Evolutionary conservation across 2,329 filamentous ascomycete genomes (phyloP), one percentile per base, ranked within the genome.

Genomic region (Aplosporella prunicola): DNA sequence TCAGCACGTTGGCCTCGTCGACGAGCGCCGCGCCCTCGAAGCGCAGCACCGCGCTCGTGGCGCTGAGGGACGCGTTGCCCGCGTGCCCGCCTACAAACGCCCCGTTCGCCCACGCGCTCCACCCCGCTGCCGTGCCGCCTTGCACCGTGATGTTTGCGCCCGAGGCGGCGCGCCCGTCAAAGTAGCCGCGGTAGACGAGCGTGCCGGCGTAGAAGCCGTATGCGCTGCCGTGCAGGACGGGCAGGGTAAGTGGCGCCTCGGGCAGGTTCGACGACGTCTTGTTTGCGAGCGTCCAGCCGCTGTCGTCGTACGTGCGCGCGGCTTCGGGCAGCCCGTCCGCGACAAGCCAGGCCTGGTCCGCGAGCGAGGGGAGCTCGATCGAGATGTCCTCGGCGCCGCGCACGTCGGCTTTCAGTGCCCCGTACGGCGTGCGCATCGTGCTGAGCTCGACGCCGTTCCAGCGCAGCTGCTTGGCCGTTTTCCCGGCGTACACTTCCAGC

Each of bases 91-190:
- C 72, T 5, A 78, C 51, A 50, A 71, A 72, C 5, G 64, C 49
- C 7, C 69, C 69, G 51, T 79, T 78, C 1, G 78, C 53, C 64
- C 68, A 77, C 15, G 66, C 72, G 3, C 65, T 72, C 56, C 67
- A 77, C 11, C 73, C 74, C 41, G 73, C 74, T 2, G 71, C 71
- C 18, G 60, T 56, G 16, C 73, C 73, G 15, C 72, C 73, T 10
- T 67, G 67, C 24, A 74, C 51, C 40, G 71, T 62, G 11, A 78
- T 61, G 43, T 64, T 67, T 4, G 71, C 59, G 1, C 60, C 63
- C 0, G 60, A 66, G 22, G 55, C 53, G 11, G 50, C 35, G 10
- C 5, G 9, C 3, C 55, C 57, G 1, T 58, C 47, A 36, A 64
- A 64, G 45, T 55, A 53, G 5, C 56, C 61, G n/a, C 61, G 58